These are phyloP conservation scores for Niebla homalea DNA, from an alignment of 495 filamentous ascomycete genomes.

Conservation along the genomic window DNA sequence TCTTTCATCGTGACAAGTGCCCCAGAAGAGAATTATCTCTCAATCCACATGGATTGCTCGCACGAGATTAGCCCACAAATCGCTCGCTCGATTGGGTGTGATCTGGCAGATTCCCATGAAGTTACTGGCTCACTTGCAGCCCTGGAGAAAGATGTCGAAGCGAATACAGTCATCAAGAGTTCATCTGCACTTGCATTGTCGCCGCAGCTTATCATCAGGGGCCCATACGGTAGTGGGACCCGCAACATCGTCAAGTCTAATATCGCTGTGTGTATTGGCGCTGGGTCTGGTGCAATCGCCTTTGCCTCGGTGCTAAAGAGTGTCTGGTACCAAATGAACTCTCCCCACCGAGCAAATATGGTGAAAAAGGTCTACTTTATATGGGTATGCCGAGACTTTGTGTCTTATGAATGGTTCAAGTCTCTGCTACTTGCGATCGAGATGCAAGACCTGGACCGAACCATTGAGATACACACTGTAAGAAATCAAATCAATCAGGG, in stretches of 20 bases:
- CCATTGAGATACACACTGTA: slow-evolving; percentile 58
- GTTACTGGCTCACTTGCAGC: slow-evolving; percentile 26
- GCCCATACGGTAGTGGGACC: slow-evolving; percentile 65
- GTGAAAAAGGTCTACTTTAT: slow-evolving; percentile 75
- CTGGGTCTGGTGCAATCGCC: slow-evolving; percentile 61
- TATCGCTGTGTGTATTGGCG: slow-evolving; percentile 52
- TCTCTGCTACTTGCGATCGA: slow-evolving; percentile 68
- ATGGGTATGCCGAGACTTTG: slow-evolving; percentile 72
- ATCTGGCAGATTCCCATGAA: slow-evolving; percentile 33
- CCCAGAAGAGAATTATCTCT: slow-evolving; percentile 72
- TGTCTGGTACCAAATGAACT: slow-evolving; percentile 81
- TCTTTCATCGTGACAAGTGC: slow-evolving; percentile 69
- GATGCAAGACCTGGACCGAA: slow-evolving; percentile 65
- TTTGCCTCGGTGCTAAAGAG: slow-evolving; percentile 71
- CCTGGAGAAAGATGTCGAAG: slow-evolving; percentile 46
- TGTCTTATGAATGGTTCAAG: slow-evolving; percentile 71
- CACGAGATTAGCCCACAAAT: slow-evolving; percentile 56
- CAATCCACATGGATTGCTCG: slow-evolving; percentile 60
- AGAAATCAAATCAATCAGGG: slow-evolving; percentile 1
- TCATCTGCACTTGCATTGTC: too few relatives aligned
- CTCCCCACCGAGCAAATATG: slow-evolving; percentile 57
- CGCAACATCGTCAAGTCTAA: slow-evolving; percentile 70
- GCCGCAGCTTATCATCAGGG: slow-evolving; percentile 64
- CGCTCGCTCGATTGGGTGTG: slow-evolving; percentile 53
- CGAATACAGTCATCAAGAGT: too few relatives aligned